Evolutionary conservation across 352 stramenopile species (phyloP).

Genomic region (Phytophthora palmivora): DNA sequence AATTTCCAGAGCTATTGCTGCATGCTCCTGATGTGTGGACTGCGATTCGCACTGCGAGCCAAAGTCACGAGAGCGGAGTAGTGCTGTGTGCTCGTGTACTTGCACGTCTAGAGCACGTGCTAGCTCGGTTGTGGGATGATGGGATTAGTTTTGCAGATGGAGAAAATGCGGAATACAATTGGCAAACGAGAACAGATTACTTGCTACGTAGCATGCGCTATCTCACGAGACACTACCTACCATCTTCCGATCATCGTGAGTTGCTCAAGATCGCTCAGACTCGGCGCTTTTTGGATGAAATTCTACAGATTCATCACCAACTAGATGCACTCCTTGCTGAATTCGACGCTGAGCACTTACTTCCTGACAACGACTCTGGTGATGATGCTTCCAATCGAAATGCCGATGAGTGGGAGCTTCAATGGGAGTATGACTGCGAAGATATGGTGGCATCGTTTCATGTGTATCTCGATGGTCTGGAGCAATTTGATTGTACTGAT

Average conservation of each 20-base stretch:
- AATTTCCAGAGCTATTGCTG: constrained; percentile 38
- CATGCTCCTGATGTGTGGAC: constrained; percentile 43
- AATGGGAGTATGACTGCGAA: constrained; percentile 34
- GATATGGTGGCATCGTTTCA: constrained; percentile 32
- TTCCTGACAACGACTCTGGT: neutral
- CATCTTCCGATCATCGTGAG: constrained; percentile 16
- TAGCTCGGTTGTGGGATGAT: constrained; percentile 38
- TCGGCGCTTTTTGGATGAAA: constrained; percentile 39
- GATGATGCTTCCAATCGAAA: constrained; percentile 8
- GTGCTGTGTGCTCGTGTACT: constrained; percentile 35
- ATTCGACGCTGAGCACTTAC: constrained; percentile 23
- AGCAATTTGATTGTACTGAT: neutral
- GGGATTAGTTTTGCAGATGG: constrained; percentile 26
- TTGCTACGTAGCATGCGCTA: constrained; percentile 39
- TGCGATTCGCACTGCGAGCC: constrained; percentile 31
- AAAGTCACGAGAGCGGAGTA: constrained; percentile 26
- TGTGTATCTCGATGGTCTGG: constrained; percentile 17
- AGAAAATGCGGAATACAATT: constrained; percentile 30
- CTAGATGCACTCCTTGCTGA: constrained; percentile 36
- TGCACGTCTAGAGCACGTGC: constrained; percentile 31
- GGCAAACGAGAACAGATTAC: constrained; percentile 42
- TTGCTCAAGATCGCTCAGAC: constrained; percentile 33
- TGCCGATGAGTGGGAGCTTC: constrained; percentile 25
- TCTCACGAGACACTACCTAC: constrained; percentile 32
- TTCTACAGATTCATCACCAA: constrained; percentile 35